These are phyloP conservation scores for Hypoxylon sp. DNA, from an alignment of 2,329 filamentous ascomycete species.

Conservation along the genomic window DNA sequence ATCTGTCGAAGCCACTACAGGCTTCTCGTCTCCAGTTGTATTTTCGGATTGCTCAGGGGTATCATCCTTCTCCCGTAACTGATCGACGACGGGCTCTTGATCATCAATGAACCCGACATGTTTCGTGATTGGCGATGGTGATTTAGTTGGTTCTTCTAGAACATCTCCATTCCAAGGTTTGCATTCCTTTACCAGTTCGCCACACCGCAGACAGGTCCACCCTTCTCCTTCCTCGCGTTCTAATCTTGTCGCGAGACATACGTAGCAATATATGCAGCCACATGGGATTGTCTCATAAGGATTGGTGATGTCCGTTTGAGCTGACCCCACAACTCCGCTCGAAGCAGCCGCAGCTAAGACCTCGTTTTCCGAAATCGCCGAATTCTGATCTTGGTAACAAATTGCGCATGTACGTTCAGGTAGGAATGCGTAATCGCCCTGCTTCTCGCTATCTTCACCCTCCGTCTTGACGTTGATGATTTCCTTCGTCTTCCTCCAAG, in stretches of 20 bases:
- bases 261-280: conserved; percentile 94
- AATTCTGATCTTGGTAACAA: conserved; percentile 94
- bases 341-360: conserved; percentile 78
- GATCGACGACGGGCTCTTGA: conserved; percentile 50
- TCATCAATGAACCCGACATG: conserved; percentile 75
- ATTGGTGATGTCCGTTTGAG: conserved; percentile 94
- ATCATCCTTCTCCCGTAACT: conserved; percentile 48
- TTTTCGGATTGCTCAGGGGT: conserved; percentile 39
- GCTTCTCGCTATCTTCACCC: conserved; percentile 67
- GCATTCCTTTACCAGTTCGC: conserved; percentile 85
- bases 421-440: conserved; percentile 85
- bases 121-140: conserved; percentile 63
- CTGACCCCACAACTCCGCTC: conserved; percentile 86
- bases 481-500: conserved; percentile 85
- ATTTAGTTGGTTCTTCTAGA: conserved; percentile 67
- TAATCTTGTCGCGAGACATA: conserved; percentile 90
- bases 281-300: conserved; percentile 93
- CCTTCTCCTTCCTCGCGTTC: conserved; percentile 95
- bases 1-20: conserved; percentile 22
- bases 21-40: conserved; percentile 32
- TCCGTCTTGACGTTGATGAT: conserved; percentile 68
- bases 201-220: conserved; percentile 92
- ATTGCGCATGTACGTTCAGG: conserved; percentile 96
- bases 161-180: conserved; percentile 94
- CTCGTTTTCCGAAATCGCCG: conserved; percentile 80